These are phyloP conservation scores for Tuber umbilicatum DNA, from an alignment of 495 filamentous ascomycete species.

Conservation along the genomic window DNA sequence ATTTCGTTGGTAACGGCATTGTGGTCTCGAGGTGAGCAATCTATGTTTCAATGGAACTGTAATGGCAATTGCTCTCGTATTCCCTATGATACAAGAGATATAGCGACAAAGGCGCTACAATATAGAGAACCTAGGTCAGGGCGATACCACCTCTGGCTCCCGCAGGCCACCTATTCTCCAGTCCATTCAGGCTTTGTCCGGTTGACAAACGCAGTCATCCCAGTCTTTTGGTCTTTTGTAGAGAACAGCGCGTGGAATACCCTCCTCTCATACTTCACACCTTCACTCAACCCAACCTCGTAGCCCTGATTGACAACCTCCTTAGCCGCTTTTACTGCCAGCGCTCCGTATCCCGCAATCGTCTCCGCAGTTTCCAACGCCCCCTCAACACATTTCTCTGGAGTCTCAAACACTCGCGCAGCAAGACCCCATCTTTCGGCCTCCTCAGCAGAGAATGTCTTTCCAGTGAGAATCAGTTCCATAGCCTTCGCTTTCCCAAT, in stretches of 20 bases:
- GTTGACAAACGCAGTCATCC: conserved; percentile 78
- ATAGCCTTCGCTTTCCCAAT: conserved; percentile 87
- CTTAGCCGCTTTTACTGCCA: conserved; percentile 86
- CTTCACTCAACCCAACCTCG: conserved; percentile 75
- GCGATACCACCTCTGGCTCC: background rate
- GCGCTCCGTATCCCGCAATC: conserved; percentile 71
- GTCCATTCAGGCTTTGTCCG: conserved; percentile 92
- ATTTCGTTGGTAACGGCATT: too few relatives aligned
- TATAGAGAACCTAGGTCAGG: background rate
- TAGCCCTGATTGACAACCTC: conserved; percentile 98
- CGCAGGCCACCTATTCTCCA: conserved; percentile 53
- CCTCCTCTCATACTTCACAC: conserved; percentile 87
- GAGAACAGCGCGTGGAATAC: conserved; percentile 92
- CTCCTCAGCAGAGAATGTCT: conserved; percentile 53
- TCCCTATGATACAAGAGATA: background rate
- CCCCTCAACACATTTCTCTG: conserved; percentile 73
- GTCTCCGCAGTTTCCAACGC: conserved; percentile 75
- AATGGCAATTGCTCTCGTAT: background rate
- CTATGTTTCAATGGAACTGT: background rate
- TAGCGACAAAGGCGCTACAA: background rate
- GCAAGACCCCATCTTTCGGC: conserved; percentile 88
- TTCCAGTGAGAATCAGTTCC: conserved; percentile 71
- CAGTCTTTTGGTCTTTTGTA: conserved; percentile 92
- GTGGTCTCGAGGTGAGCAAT: too few relatives aligned
- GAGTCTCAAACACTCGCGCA: conserved; percentile 68